A percentile compares a stretch with the other conserved stretches of the same genome.
Conservation (phyloP, 106 monocot species). For the Dendrobium catenatum region DNA sequence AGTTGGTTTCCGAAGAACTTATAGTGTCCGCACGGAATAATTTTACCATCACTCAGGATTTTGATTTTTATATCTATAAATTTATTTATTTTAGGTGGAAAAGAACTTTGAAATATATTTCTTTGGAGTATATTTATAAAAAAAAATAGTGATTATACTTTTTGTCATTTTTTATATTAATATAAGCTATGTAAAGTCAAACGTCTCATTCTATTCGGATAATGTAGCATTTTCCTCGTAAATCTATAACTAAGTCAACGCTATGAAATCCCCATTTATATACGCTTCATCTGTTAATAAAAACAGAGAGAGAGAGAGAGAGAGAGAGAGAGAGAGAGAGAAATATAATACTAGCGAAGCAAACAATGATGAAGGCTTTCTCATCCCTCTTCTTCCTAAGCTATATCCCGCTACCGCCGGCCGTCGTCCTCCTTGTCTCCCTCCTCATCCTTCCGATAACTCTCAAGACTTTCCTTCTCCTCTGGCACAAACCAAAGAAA, state of each 20-base stretch:
- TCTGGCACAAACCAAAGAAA: conserved; percentile 62
- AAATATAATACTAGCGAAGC: not conserved
- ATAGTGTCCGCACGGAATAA: too few species aligned
- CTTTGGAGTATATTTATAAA: too few species aligned
- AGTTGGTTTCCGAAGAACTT: too few species aligned
- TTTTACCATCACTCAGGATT: too few species aligned
- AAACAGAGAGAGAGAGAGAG: not conserved
- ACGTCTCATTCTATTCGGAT: too few species aligned
- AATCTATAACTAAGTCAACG: not conserved
- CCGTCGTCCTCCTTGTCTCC: not conserved
- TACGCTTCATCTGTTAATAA: not conserved
- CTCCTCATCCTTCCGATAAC: conserved; percentile 19
- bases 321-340: not conserved
- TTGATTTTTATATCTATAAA: too few species aligned
- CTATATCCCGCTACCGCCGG: not conserved
- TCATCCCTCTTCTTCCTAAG: not conserved
- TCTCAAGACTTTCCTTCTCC: conserved; percentile 19
- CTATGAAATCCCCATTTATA: not conserved
- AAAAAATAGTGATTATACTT: too few species aligned
- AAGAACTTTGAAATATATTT: too few species aligned
- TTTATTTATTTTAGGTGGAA: too few species aligned
- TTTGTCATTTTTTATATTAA: too few species aligned
- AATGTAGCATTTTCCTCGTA: too few species aligned
- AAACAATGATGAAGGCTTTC: not conserved
- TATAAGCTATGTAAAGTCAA: too few species aligned